Evolutionary conservation across 106 monocot genomes (phyloP).

Genomic region (Dendrobium huoshanense): DNA sequence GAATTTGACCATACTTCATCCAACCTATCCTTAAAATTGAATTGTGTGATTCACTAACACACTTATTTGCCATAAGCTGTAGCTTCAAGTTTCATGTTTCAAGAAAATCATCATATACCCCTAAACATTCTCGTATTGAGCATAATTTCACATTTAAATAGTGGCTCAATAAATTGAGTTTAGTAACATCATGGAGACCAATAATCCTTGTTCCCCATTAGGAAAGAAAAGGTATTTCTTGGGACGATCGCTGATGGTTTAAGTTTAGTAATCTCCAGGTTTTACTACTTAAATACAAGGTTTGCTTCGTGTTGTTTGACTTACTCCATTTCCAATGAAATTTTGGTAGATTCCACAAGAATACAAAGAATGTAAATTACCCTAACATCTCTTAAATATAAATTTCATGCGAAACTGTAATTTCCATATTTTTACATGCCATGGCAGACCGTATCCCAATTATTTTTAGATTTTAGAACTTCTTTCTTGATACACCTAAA

Average conservation of each 20-base stretch:
- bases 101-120: background rate
- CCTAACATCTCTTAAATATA: background rate
- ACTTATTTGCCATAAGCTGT: background rate
- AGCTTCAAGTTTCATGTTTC: background rate
- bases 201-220: too few species aligned
- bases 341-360: background rate
- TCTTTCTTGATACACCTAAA: background rate
- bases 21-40: background rate
- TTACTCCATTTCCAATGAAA: background rate
- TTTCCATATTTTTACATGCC: too few species aligned
- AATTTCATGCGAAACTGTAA: background rate
- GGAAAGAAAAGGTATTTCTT: too few species aligned
- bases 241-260: too few species aligned
- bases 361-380: background rate
- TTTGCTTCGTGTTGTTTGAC: background rate
- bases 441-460: background rate
- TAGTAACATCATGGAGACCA: too few species aligned
- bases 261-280: too few species aligned
- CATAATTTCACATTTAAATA: background rate
- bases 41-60: background rate
- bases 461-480: background rate
- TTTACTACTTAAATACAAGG: background rate
- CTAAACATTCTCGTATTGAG: background rate
- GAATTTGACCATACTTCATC: background rate
- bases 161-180: too few species aligned